Base-by-base conservation (phyloP, 169 alveolate species). In the Cryptosporidium sp. region DNA sequence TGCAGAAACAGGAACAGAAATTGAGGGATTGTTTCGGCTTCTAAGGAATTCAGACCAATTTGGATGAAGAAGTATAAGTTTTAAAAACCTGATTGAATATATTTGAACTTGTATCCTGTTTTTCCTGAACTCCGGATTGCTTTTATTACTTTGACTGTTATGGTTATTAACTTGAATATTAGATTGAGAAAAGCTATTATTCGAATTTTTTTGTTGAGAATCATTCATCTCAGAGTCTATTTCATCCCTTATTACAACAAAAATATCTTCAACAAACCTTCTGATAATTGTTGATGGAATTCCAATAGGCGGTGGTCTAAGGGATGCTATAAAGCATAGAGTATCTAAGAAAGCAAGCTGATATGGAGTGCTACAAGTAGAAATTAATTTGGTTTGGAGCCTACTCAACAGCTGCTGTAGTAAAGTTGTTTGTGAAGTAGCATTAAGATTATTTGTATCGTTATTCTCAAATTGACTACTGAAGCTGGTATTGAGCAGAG, bases 61-160 rank as follows among this genome's bases (percentile, higher is more conserved):
- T 4, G 93, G 93, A 50, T 92, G 94, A 26, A 92, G 67, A 23
- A 84, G 89, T 8, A 92, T 74, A 39, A 86, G 91, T 84, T 92
- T 92, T 67, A 92, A 55, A 65, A 92, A 89, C 41, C 92, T 84
- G 50, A 92, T 69, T 18, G 92, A 87, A 48, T 74, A 84, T 35
- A 87, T 59, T 75, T 87, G 84, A 50, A 86, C 92, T 75, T 86
- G 84, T 33, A 75, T 37, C 59, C 69, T 80, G 35, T 62, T 59
- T 6, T 58, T 65, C 29, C 35, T 43, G 23, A 45, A 26, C 31
- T 59, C 75, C 3, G 89, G 89, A 31, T 80, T 80, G 21, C 45
- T 12, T 59, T 43, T 73, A 21, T 62, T 59, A 39, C 21, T 26
- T 26, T 52, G 67, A 21, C 41, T 39, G 21, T 37, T 43, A 8